These are phyloP conservation scores for Calonectria henricotiae DNA, from an alignment of 2,329 filamentous ascomycete genomes.

Conservation along the genomic window DNA sequence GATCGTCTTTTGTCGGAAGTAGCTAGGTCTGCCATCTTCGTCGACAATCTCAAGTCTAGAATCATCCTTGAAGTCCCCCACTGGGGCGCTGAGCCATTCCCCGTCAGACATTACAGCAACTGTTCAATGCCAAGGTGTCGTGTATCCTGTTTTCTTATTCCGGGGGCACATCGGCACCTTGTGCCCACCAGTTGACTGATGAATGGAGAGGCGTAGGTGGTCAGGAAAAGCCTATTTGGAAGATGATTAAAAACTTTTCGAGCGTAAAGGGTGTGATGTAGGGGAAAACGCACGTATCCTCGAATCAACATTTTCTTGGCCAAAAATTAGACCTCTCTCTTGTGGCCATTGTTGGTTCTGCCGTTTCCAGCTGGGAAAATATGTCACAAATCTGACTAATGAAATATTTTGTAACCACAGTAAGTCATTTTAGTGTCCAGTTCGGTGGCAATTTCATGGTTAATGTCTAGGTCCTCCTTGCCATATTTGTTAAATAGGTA, in stretches of 20 bases:
- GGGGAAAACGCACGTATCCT: slow-evolving; percentile 34
- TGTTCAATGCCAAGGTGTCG: slow-evolving; percentile 55
- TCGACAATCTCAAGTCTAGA: slow-evolving; percentile 44
- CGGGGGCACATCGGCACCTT: slow-evolving; percentile 54
- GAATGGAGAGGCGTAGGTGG: slow-evolving; percentile 54
- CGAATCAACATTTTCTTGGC: slow-evolving; percentile 56
- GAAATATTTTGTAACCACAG: slow-evolving; percentile 52
- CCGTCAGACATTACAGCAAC: slow-evolving; percentile 44
- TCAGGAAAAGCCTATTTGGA: slow-evolving; percentile 50
- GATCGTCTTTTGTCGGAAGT: slow-evolving; percentile 41
- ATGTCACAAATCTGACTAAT: slow-evolving; percentile 53
- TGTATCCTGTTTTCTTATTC: slow-evolving; percentile 53
- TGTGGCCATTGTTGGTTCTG: slow-evolving; percentile 46
- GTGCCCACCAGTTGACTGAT: slow-evolving; percentile 50
- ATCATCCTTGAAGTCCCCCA: slow-evolving; percentile 51
- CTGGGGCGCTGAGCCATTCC: slow-evolving; percentile 48
- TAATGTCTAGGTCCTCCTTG: slow-evolving; percentile 50
- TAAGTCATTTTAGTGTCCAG: slow-evolving; percentile 55
- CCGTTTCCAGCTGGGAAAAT: slow-evolving; percentile 48
- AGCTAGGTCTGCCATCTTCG: slow-evolving; percentile 47
- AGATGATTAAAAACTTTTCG: background rate
- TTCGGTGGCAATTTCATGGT: slow-evolving; percentile 52
- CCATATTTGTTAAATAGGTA: slow-evolving; percentile 50
- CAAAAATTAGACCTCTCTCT: slow-evolving; percentile 50
- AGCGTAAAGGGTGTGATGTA: background rate